Conservation (phyloP, 768 basidiomycete genomes). For the Lepiota brunneoincarnata region DNA sequence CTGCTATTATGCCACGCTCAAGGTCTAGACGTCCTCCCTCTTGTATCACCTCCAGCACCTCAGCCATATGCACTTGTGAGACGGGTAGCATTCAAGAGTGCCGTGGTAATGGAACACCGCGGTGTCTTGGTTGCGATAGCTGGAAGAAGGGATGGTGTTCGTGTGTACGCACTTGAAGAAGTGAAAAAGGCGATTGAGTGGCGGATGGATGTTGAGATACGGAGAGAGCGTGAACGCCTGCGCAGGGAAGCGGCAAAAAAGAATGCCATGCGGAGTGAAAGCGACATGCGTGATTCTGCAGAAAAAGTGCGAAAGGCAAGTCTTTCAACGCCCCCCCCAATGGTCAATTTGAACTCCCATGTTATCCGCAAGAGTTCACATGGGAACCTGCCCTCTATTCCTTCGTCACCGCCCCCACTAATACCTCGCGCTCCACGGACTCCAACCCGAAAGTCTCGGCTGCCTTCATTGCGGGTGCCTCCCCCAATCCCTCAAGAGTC, state of each 20-base stretch:
- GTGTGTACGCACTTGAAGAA: conserved; percentile 87
- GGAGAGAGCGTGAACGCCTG: conserved; percentile 70
- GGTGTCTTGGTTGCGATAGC: conserved; percentile 90
- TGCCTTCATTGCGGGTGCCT: conserved; percentile 26
- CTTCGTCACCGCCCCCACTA: conserved; percentile 31
- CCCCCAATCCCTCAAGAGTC: conserved; percentile 29
- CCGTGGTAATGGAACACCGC: conserved; percentile 92
- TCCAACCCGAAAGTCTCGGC: conserved; percentile 36
- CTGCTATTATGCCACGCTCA: conserved; percentile 83
- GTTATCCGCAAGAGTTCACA: conserved; percentile 41
- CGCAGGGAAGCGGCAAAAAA: conserved; percentile 68
- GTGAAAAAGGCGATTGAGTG: conserved; percentile 85
- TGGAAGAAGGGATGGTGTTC: conserved; percentile 80
- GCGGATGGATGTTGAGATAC: conserved; percentile 79
- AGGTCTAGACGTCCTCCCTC: conserved; percentile 82
- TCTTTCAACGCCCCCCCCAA: conserved; percentile 45
- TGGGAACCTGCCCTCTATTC: conserved; percentile 26
- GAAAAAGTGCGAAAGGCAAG: conserved; percentile 50
- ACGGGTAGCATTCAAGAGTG: conserved; percentile 77
- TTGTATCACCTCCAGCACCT: conserved; percentile 67
- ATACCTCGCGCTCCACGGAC: conserved; percentile 40
- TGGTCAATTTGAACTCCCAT: conserved; percentile 24
- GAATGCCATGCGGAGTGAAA: conserved; percentile 26
- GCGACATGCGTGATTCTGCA: conserved; percentile 35
- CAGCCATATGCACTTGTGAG: conserved; percentile 83